Percentiles rank a stretch among this genome's conserved stretches.
Conservation (phyloP, 331 rosid species). For the Quercus phellos region DNA sequence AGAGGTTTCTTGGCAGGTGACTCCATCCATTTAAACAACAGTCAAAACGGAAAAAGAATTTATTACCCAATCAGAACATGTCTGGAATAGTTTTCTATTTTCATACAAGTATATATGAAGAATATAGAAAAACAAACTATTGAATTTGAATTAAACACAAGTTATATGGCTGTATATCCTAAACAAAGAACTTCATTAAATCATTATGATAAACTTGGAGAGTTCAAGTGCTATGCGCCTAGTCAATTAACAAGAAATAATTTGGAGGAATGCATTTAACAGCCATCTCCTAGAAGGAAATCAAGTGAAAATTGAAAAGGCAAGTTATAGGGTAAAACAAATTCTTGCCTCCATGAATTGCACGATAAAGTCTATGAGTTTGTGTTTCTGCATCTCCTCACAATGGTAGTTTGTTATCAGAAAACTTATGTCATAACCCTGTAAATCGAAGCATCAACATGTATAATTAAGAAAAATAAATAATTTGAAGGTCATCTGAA, state of each 20-base stretch:
- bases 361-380: conserved; percentile 91
- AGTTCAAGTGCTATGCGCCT: background rate
- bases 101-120: background rate
- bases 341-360: conserved; percentile 96
- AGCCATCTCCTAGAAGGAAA: background rate
- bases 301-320: conserved; percentile 3
- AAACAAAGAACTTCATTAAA: background rate
- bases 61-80: background rate
- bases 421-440: conserved; percentile 98
- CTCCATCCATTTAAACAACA: background rate
- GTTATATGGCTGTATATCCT: background rate
- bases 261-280: conserved; percentile 5
- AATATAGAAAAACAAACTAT: background rate
- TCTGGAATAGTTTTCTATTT: background rate
- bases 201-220: background rate
- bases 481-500: background rate
- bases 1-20: no score
- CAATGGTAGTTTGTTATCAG: conserved; percentile 92
- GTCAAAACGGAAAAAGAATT: background rate
- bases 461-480: background rate
- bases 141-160: background rate
- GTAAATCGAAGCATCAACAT: conserved; percentile 23
- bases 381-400: conserved; percentile 95
- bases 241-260: background rate
- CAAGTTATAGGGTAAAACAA: conserved; percentile 22